Evolutionary conservation across 1,139 yeast genomes (phyloP).

Genomic region (Candida neerlandica): DNA sequence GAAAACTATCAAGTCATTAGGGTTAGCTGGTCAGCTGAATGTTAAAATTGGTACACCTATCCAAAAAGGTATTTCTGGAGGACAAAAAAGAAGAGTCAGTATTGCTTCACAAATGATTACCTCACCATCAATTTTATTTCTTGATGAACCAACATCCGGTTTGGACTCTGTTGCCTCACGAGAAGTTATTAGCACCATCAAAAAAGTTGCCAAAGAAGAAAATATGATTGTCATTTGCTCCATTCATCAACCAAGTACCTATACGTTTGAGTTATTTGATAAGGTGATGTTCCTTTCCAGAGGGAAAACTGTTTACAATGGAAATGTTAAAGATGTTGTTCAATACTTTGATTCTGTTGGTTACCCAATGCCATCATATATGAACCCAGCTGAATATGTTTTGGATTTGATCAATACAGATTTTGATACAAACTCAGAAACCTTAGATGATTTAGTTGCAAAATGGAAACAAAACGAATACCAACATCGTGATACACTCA

Average conservation of each 20-base stretch:
- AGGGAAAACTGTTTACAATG: slow-evolving; percentile 26
- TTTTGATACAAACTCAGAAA: slow-evolving; percentile 17
- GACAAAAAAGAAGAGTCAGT: slow-evolving; percentile 29
- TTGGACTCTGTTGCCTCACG: slow-evolving; percentile 36
- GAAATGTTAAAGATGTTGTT: slow-evolving; percentile 15
- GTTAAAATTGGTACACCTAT: slow-evolving; percentile 26
- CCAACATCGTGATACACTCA: not conserved
- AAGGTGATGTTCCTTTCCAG: slow-evolving; percentile 29
- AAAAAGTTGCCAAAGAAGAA: slow-evolving; percentile 25
- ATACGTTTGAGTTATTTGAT: slow-evolving; percentile 33
- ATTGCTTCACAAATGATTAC: slow-evolving; percentile 29
- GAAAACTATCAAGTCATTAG: slow-evolving; percentile 21
- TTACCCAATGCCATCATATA: slow-evolving; percentile 20
- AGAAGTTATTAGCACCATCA: slow-evolving; percentile 27
- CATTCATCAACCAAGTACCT: slow-evolving; percentile 42
- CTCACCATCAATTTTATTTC: slow-evolving; percentile 29
- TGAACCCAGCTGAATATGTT: slow-evolving; percentile 34
- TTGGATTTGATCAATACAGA: slow-evolving; percentile 38
- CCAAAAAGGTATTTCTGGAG: slow-evolving; percentile 27
- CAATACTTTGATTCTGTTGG: slow-evolving; percentile 22
- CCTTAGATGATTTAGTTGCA: slow-evolving; percentile 10
- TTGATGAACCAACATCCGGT: slow-evolving; percentile 44
- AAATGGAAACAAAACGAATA: slow-evolving; percentile 9
- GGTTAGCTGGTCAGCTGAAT: slow-evolving; percentile 21
- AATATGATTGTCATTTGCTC: slow-evolving; percentile 36